A percentile compares a stretch with the other conserved stretches of the same genome.
These are phyloP conservation scores for Emmonsia crescens DNA, from an alignment of 2,329 filamentous ascomycete genomes.

Conservation along the genomic window DNA sequence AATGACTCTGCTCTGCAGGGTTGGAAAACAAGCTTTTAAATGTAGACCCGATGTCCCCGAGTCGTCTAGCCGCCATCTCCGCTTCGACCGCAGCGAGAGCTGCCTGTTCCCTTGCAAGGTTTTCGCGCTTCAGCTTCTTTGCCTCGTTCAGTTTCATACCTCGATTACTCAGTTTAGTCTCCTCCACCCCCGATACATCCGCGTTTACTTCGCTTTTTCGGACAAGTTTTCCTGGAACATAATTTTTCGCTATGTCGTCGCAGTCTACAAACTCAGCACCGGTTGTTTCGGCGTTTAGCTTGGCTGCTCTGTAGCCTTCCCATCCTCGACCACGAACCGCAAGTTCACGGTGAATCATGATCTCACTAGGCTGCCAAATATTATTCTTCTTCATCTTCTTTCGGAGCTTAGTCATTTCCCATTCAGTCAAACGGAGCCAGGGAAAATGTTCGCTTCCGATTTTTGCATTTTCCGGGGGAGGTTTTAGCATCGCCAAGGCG, in stretches of 20 bases:
- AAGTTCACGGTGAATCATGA: conserved; percentile 57
- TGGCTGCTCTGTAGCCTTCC: conserved; percentile 40
- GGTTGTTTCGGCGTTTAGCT: conserved; percentile 39
- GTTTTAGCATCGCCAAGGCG: conserved; percentile 47
- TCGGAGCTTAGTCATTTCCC: conserved; percentile 54
- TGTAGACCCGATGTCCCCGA: conserved; percentile 28
- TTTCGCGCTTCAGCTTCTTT: conserved; percentile 51
- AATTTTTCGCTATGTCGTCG: conserved; percentile 31
- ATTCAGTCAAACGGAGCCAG: conserved; percentile 55
- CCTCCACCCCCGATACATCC: conserved; percentile 30
- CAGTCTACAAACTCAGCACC: conserved; percentile 51
- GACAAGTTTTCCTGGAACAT: conserved; percentile 29
- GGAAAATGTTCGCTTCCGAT: conserved; percentile 51
- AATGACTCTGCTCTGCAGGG: conserved; percentile 16
- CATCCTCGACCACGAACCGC: conserved; percentile 46
- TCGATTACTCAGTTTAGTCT: conserved; percentile 45
- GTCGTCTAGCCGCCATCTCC: conserved; percentile 28
- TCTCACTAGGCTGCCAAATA: conserved; percentile 56
- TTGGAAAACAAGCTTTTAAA: conserved; percentile 28
- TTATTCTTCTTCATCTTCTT: conserved; percentile 64
- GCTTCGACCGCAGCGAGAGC: conserved; percentile 30
- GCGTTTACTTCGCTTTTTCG: conserved; percentile 30
- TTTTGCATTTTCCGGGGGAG: conserved; percentile 49
- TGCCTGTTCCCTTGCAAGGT: conserved; percentile 39
- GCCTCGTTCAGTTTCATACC: conserved; percentile 52